Evolutionary conservation across 1,139 yeast species (phyloP), one percentile per base, ranked within the genome.

Genomic region (Candida albicans): DNA sequence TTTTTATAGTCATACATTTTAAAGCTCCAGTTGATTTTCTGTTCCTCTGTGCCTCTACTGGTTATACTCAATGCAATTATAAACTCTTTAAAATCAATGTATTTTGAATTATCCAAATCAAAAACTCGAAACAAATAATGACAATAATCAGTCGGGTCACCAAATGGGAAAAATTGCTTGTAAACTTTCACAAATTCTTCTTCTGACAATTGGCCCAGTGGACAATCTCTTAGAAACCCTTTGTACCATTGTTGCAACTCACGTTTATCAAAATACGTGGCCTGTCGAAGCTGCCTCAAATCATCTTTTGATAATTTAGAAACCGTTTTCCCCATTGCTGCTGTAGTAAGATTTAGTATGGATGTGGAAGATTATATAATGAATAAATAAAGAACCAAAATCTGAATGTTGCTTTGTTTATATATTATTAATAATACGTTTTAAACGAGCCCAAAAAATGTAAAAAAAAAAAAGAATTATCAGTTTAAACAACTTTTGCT

Each of bases 231-330:
- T 39, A 87, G 73, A 57, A 93, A 93, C 3, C 98, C 98, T 62
- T 90, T 91, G 64, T 91, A 93, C 99, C 99, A 93, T 61, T 91
- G 99, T 63, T 93, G 98, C 41, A 95, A 79, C 61, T 95, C 99
- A 53, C 96, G 76, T 46, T 93, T 82, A 61, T 93, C 96, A 61
- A 95, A 95, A 60, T 89, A 86, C 0, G 99, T 95, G 28, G 90
- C 86, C 59, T 82, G 84, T 62, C 87, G 87, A 52, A 95, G 80
- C 47, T 85, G 82, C 45, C 85, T 79, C 44, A 95, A 77, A 58
- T 95, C 98, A 56, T 95, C 99, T 57, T 85, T 89, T 24, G 96
- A 87, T 45, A 95, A 70, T 61, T 91, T 95, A 18, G 97, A 89
- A 13, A 95, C 95, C 25, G 96, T 87, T 57, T 91, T 91, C 10